Evolutionary conservation across 2,329 filamentous ascomycete species (phyloP), one percentile per base, ranked within the genome.

Genomic region (Penicillium palitans): DNA sequence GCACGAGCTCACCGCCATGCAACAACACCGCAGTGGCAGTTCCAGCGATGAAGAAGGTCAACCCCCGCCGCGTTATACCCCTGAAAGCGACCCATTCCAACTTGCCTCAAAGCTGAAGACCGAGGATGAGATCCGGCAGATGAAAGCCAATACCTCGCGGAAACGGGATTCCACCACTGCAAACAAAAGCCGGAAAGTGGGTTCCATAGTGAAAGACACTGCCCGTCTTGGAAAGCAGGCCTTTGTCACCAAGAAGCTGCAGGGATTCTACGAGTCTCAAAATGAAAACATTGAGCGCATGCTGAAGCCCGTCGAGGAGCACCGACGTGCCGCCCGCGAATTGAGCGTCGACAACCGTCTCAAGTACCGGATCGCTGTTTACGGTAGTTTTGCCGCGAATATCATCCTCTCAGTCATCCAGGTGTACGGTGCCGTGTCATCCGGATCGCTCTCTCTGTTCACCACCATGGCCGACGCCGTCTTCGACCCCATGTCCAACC

Each of bases 391-490:
- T 67, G 84, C 79, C 1, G 93, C 93, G 59, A 98, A 98, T 69
- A 74, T 97, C 57, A 61, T 90, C 29, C 83, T 99, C 6, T 87
- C 93, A 0, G 82, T 82, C 4, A 81, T 99, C 19, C 95, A 99
- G 76, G 80, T 97, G 39, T 99, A 96, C 72, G 95, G 89, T 44
- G 95, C 95, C 61, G 84, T 91, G 46, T 86, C 90, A 0, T 96
- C 93, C 0, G 87, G 89, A 47, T 97, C 92, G n/a, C 84, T 98
- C 37, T 96, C 93, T 6, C 86, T 99, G 47, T 97, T 98, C 79
- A 97, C 95, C 17, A 99, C 93, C 62, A 96, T 96, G 90, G 93
- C 93, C 17, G 95, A 99, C 76, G 87, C 93, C 52, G 83, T 98
- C 64, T 98, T 98, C 77, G 95, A 98, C 72, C 95, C 92, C 9